Conservation (phyloP, 352 stramenopile species). For the Phytophthora podocarpi region DNA sequence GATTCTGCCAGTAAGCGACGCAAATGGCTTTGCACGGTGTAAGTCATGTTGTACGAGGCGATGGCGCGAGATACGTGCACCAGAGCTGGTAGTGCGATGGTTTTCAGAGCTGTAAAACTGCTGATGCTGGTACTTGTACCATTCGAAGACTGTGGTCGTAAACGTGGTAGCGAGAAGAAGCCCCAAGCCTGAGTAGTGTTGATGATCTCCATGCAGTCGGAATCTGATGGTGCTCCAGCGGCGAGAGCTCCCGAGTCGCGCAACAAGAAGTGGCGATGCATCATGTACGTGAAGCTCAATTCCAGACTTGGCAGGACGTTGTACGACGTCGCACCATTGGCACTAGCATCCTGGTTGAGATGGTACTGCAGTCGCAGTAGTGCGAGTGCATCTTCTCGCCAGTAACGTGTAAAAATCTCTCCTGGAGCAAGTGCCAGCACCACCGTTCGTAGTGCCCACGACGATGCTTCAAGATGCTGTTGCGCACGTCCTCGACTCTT, state of each 20-base stretch:
- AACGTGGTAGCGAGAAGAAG: slow-evolving; percentile 60
- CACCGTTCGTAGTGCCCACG: slow-evolving; percentile 58
- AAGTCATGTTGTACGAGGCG: slow-evolving; percentile 72
- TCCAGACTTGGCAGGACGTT: slow-evolving; percentile 35
- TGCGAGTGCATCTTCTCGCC: slow-evolving; percentile 65
- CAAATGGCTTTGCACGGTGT: slow-evolving; percentile 71
- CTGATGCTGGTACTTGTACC: background rate
- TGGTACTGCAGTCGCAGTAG: slow-evolving; percentile 66
- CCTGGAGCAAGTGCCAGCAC: slow-evolving; percentile 54
- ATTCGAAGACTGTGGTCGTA: slow-evolving; percentile 37
- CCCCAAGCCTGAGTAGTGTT: slow-evolving; percentile 82
- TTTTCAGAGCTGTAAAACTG: slow-evolving; percentile 39
- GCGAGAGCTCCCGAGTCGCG: slow-evolving; percentile 28
- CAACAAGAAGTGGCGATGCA: slow-evolving; percentile 55
- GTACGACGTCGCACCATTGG: slow-evolving; percentile 17
- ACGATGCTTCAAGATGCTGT: slow-evolving; percentile 42
- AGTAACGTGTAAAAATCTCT: slow-evolving; percentile 76
- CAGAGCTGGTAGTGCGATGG: slow-evolving; percentile 46
- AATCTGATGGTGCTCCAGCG: slow-evolving; percentile 40
- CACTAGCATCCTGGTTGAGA: slow-evolving; percentile 62
- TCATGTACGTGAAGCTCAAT: slow-evolving; percentile 36
- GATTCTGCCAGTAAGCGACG: slow-evolving; percentile 60
- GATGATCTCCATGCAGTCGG: slow-evolving; percentile 82
- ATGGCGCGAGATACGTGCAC: slow-evolving; percentile 62
- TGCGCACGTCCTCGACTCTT: slow-evolving; percentile 46